Conservation (phyloP, 2,329 filamentous ascomycete genomes). For the Arthrocladium fulminans region DNA sequence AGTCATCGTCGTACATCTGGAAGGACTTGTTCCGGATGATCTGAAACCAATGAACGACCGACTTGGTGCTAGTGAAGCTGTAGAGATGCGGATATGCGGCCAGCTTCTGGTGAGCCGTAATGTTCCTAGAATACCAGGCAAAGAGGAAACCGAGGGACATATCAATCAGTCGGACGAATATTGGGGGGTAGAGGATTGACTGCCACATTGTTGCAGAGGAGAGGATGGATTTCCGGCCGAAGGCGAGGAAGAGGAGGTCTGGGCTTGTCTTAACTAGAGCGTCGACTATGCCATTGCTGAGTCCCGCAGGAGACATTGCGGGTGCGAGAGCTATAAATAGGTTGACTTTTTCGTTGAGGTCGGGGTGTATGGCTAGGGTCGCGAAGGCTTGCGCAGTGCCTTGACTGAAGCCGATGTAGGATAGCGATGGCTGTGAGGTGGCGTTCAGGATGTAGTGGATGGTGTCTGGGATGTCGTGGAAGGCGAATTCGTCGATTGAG, state of each 20-base stretch:
- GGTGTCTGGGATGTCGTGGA: constrained; percentile 91
- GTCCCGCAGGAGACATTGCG: constrained; percentile 88
- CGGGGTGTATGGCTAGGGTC: constrained; percentile 81
- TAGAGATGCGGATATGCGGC: constrained; percentile 94
- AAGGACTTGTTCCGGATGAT: constrained; percentile 95
- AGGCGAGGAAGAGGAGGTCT: constrained; percentile 82
- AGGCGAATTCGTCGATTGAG: constrained; percentile 96
- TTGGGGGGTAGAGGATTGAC: constrained; percentile 83
- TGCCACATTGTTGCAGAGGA: constrained; percentile 97
- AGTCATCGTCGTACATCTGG: constrained; percentile 97
- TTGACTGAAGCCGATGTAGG: constrained; percentile 95
- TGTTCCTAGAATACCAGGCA: constrained; percentile 79
- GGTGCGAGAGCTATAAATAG: constrained; percentile 94
- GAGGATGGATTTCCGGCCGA: constrained; percentile 82
- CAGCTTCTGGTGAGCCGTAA: constrained; percentile 77
- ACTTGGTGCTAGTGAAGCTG: constrained; percentile 93
- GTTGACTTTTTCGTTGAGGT: constrained; percentile 84
- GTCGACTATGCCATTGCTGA: constrained; percentile 84
- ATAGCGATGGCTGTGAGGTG: constrained; percentile 73
- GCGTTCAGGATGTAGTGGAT: constrained; percentile 84
- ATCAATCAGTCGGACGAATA: constrained; percentile 85
- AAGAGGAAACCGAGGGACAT: constrained; percentile 74
- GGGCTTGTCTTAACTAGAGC: constrained; percentile 89
- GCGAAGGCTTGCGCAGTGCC: constrained; percentile 96
- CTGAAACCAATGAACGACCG: constrained; percentile 98